These are phyloP conservation scores for Parsonsia alboflavescens DNA, from an alignment of 257 asterid genomes.

Conservation along the genomic window DNA sequence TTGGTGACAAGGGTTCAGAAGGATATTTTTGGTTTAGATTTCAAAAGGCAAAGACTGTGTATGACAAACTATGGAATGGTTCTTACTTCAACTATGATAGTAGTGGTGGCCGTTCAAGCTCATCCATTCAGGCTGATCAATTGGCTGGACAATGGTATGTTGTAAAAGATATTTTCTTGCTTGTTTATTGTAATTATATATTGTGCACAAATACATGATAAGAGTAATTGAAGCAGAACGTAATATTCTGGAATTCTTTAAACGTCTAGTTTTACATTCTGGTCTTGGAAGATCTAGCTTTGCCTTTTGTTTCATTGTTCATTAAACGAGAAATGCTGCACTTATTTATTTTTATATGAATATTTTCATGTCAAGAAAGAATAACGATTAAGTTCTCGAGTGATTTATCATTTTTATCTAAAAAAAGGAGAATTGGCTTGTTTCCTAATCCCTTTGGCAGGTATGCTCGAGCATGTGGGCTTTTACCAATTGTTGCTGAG, in stretches of 20 bases:
- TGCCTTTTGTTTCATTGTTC: background rate
- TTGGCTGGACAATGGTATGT: constrained; percentile 93
- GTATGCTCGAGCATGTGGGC: constrained; percentile 94
- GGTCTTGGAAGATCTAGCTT: background rate
- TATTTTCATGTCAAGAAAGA: background rate
- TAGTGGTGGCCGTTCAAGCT: constrained; percentile 60
- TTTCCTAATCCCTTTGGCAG: constrained; percentile 26
- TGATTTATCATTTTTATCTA: background rate
- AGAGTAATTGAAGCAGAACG: too few relatives aligned
- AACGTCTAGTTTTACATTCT: too few relatives aligned
- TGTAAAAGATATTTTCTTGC: background rate
- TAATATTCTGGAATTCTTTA: too few relatives aligned
- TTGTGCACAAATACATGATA: too few relatives aligned
- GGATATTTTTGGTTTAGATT: constrained; percentile 76
- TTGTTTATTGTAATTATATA: too few relatives aligned
- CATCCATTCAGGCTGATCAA: constrained; percentile 97
- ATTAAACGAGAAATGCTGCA: background rate
- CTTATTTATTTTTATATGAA: background rate
- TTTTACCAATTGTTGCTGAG: constrained; percentile 69
- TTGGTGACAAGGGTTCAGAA: constrained; percentile 76
- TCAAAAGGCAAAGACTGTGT: constrained; percentile 76
- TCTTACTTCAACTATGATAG: constrained; percentile 80
- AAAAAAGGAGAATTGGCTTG: background rate
- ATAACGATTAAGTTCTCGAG: background rate
- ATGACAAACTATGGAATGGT: constrained; percentile 82